These are phyloP conservation scores for Arabis hirsuta DNA, from an alignment of 345 rosid species.

Conservation along the genomic window DNA sequence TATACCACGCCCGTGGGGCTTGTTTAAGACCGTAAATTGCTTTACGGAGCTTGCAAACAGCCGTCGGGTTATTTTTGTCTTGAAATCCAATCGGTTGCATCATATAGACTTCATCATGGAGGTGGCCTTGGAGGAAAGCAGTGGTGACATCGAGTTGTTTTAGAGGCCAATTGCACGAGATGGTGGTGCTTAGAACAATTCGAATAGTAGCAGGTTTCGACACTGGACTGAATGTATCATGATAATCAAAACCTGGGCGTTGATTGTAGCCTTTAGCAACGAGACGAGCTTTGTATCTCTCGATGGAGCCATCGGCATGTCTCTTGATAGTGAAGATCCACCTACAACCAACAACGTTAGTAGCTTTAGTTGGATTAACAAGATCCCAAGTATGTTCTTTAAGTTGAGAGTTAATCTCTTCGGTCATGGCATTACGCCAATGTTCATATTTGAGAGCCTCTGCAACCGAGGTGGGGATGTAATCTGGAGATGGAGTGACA, in stretches of 20 bases:
- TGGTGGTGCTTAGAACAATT: too few species aligned
- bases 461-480: background rate
- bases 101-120: background rate
- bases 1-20: background rate
- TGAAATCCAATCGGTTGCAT: background rate
- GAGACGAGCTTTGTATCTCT: background rate
- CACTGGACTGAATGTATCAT: background rate
- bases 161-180: background rate
- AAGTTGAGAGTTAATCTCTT: background rate
- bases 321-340: too few species aligned
- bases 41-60: background rate
- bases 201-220: background rate
- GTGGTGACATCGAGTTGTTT: background rate
- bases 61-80: background rate
- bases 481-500: rapidly evolving
- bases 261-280: background rate
- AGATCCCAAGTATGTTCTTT: background rate
- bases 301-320: background rate
- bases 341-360: background rate
- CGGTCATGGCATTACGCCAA: background rate
- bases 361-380: background rate
- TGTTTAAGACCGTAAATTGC: background rate
- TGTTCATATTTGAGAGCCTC: background rate
- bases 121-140: background rate
- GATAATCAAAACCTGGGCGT: background rate